These are phyloP conservation scores for Penicillium sp. DNA, from an alignment of 2,329 filamentous ascomycete genomes.

Conservation along the genomic window DNA sequence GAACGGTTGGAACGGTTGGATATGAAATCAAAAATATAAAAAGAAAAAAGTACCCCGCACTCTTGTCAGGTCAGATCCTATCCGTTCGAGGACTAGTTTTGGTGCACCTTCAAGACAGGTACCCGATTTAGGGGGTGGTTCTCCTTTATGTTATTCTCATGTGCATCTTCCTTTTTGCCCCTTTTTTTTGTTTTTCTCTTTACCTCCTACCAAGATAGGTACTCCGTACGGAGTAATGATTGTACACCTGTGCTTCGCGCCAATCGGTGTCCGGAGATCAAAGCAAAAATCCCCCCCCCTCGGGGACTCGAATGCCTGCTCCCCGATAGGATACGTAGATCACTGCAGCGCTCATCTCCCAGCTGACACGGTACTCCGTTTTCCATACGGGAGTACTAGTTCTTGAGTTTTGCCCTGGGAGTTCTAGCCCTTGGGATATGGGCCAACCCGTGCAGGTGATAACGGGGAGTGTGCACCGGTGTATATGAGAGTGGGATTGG, in stretches of 20 bases:
- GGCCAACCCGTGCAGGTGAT: slow-evolving; percentile 3
- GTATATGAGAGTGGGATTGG: slow-evolving; percentile 9
- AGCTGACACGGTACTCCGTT: neutral
- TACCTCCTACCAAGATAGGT: neutral
- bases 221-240: neutral
- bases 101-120: neutral
- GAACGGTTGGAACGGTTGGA: neutral
- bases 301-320: slow-evolving; percentile 17
- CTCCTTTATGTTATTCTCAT: neutral
- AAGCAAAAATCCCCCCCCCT: slow-evolving; percentile 2
- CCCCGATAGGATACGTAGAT: slow-evolving; percentile 21
- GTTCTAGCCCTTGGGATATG: slow-evolving; percentile 18
- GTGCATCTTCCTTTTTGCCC: neutral
- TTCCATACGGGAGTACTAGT: neutral
- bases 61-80: slow-evolving; percentile 11
- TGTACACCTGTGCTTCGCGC: slow-evolving; percentile 3
- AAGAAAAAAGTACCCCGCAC: slow-evolving; percentile 6
- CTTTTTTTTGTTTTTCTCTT: neutral
- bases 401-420: neutral
- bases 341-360: slow-evolving; percentile 14
- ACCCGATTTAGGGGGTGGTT: neutral
- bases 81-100: slow-evolving; percentile 12
- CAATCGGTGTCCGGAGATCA: neutral
- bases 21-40: neutral
- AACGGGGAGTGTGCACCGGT: neutral